Evolutionary conservation across 768 basidiomycete species (phyloP).

Genomic region (Tulasnella sp.): DNA sequence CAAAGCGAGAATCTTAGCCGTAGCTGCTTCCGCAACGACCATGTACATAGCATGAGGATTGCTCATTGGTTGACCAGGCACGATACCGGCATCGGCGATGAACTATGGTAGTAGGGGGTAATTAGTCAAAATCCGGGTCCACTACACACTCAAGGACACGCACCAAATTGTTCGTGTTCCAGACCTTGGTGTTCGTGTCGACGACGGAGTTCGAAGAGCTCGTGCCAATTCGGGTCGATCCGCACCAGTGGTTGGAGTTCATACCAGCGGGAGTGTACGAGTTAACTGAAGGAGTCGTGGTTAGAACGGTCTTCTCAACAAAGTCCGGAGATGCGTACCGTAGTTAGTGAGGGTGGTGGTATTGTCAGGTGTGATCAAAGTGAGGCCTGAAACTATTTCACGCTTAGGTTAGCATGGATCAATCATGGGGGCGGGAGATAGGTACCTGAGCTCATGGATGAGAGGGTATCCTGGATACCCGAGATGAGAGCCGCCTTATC

Average conservation of each 20-base stretch:
- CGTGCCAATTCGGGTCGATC: conserved; percentile 49
- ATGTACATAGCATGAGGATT: conserved; percentile 35
- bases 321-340: conserved; percentile 35
- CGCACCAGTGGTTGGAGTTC: conserved; percentile 64
- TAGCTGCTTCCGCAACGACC: conserved; percentile 56
- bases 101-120: conserved; percentile 34
- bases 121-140: background rate
- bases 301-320: background rate
- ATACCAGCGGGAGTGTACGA: conserved; percentile 37
- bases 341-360: conserved; percentile 50
- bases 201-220: conserved; percentile 45
- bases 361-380: conserved; percentile 58
- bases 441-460: conserved; percentile 36
- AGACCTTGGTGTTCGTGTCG: conserved; percentile 55
- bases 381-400: conserved; percentile 46
- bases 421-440: conserved; percentile 34
- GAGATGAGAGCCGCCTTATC: conserved; percentile 53
- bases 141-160: background rate
- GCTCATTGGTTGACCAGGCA: conserved; percentile 41
- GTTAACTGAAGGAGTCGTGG: conserved; percentile 36
- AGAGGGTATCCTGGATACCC: conserved; percentile 48
- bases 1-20: conserved; percentile 52
- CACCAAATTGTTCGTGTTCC: conserved; percentile 46
- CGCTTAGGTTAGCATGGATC: background rate
- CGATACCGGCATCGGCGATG: conserved; percentile 50